Evolutionary conservation across 805 yeast species (phyloP), one percentile per base, ranked within the genome.

Genomic region (Babjeviella inositovora): DNA sequence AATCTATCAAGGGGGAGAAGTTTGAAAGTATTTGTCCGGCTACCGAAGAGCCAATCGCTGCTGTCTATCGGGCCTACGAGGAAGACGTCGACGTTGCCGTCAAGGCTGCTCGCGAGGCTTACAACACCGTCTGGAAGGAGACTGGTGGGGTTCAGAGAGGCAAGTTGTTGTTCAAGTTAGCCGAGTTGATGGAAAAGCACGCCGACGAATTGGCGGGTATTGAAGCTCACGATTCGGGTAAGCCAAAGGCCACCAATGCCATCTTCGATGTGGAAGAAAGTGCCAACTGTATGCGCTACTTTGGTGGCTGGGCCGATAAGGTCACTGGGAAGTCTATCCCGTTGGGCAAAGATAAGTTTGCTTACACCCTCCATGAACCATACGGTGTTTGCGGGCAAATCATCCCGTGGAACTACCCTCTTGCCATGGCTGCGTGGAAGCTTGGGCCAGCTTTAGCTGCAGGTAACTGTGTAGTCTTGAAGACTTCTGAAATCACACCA

Each of bases 291-390:
- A 55, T 71, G 48, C 62, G 64, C 34, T 73, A 71, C 41, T 64
- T 66, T 38, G 82, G 81, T 20, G 87, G 90, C 13, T 68, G 71
- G 62, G 76, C 82, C 24, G 80, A 75, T 45, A 68, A 72, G 48
- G 54, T 70, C 25, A 53, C 52, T 27, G 92, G 92, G 10, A 55
- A 62, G 28, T 60, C 75, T 9, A 58, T 73, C 30, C 73, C 73
- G 36, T 64, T 70, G 7, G 69, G 62, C 19, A 50, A 53, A 19
- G 53, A 62, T 19, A 70, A 70, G 42, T 55, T 66, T 26, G 57
- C 62, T 11, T 62, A 58, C 39, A 64, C 69, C 9, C 44, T 60
- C 19, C 69, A 65, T 35, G 64, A 60, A 40, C 70, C 70, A 25
- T 37, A 57, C 30, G 70, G 70, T 22, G 63, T 61, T 14, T 54